phyloP scores from a whole-genome alignment of 2,329 filamentous ascomycete species.

The Xylariaceae sp. region DNA sequence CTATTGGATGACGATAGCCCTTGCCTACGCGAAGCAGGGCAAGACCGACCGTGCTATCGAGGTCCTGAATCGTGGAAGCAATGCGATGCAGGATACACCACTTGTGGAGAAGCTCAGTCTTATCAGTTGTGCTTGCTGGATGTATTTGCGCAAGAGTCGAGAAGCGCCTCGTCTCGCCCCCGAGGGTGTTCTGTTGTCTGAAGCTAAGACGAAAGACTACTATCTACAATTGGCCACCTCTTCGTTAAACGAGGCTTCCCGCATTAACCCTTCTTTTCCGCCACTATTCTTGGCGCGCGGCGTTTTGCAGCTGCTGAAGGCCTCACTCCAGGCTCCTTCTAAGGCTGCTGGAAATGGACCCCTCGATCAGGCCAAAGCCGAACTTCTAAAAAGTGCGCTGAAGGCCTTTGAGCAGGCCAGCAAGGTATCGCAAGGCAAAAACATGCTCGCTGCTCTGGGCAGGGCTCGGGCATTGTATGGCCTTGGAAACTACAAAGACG shows the following conservation, averaged over 20 bases:
- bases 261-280: constrained; percentile 86
- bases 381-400: constrained; percentile 75
- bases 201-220: constrained; percentile 85
- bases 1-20: constrained; percentile 96
- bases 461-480: constrained; percentile 84
- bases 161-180: constrained; percentile 61
- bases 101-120: constrained; percentile 81
- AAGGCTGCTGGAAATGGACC: constrained; percentile 58
- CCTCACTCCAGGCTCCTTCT: constrained; percentile 73
- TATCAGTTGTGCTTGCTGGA: constrained; percentile 80
- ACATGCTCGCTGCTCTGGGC: constrained; percentile 88
- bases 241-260: constrained; percentile 89
- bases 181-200: constrained; percentile 60
- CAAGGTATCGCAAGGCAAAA: constrained; percentile 75
- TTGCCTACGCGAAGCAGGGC: constrained; percentile 93
- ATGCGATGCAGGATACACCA: constrained; percentile 63
- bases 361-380: constrained; percentile 67
- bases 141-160: constrained; percentile 84
- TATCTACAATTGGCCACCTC: constrained; percentile 88
- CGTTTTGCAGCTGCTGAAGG: constrained; percentile 79
- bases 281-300: constrained; percentile 88
- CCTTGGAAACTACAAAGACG: constrained; percentile 77
- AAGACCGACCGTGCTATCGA: constrained; percentile 81
- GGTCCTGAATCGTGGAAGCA: constrained; percentile 67
- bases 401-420: constrained; percentile 95